Evolutionary conservation across 1,139 yeast species (phyloP).

Genomic region (Kluyveromyces sp.): DNA sequence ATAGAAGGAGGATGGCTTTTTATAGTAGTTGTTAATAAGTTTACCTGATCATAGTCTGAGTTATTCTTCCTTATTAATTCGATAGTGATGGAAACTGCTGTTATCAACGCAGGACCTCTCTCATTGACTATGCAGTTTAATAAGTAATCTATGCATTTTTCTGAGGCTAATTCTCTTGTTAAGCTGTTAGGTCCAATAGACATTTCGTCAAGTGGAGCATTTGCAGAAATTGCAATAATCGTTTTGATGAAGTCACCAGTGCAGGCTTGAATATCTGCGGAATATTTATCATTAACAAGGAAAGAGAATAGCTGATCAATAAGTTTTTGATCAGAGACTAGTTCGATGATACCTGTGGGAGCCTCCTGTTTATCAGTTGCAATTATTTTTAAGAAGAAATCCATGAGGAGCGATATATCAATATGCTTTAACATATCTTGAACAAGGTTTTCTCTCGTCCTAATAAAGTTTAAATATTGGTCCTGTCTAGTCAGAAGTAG

Average conservation of each 20-base stretch:
- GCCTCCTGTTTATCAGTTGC: constrained; percentile 58
- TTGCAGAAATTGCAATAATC: constrained; percentile 83
- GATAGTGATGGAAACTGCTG: constrained; percentile 91
- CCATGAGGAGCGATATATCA: constrained; percentile 68
- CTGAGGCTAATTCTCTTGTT: constrained; percentile 78
- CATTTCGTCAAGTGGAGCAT: constrained; percentile 56
- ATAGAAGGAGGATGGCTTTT: constrained; percentile 90
- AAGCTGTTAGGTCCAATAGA: constrained; percentile 94
- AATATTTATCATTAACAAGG: constrained; percentile 38
- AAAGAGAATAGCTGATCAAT: constrained; percentile 44
- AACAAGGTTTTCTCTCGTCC: constrained; percentile 42
- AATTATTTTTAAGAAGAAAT: constrained; percentile 48
- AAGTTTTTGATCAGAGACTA: constrained; percentile 43
- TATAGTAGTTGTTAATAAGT: constrained; percentile 67
- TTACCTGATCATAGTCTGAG: constrained; percentile 88
- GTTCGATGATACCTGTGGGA: constrained; percentile 55
- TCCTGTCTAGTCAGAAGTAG: constrained; percentile 72
- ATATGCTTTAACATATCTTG: constrained; percentile 46
- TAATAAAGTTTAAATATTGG: constrained; percentile 48
- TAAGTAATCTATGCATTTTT: constrained; percentile 52
- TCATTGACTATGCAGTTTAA: constrained; percentile 74
- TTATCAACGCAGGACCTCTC: constrained; percentile 75
- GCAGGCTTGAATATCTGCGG: constrained; percentile 72
- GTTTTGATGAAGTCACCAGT: constrained; percentile 94
- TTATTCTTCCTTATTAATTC: constrained; percentile 93